Percentiles rank a stretch among this genome's conserved stretches.
phyloP scores from a whole-genome alignment of 306 rosid genomes.

The Cicer yamashitae region DNA sequence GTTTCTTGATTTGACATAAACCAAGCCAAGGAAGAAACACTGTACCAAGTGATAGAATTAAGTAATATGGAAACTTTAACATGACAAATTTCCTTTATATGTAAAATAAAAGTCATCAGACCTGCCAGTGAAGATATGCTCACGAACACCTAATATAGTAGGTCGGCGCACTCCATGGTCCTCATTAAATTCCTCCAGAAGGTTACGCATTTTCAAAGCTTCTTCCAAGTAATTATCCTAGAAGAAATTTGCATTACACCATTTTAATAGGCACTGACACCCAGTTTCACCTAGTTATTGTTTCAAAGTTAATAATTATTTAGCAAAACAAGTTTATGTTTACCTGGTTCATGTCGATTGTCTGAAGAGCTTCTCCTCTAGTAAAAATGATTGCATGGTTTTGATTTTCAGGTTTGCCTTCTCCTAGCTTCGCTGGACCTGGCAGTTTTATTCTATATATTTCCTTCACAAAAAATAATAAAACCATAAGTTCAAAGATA shows the following conservation, averaged over 20 bases:
- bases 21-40: slow-evolving; percentile 99
- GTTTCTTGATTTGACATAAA: slow-evolving; percentile 99
- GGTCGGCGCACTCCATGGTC: slow-evolving; percentile 98
- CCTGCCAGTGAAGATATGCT: slow-evolving; percentile 99
- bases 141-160: slow-evolving; percentile 95
- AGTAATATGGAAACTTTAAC: slow-evolving; percentile 11
- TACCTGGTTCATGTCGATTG: slow-evolving; percentile 99
- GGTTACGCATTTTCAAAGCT: slow-evolving; percentile 97
- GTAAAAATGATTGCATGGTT: slow-evolving; percentile 93
- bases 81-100: slow-evolving; percentile 32
- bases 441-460: slow-evolving; percentile 88
- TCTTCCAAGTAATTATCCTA: slow-evolving; percentile 99
- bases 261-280: slow-evolving; percentile 44
- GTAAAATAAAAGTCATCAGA: slow-evolving; percentile 48
- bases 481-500: slow-evolving; percentile 45
- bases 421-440: slow-evolving; percentile 91
- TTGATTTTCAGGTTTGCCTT: slow-evolving; percentile 99
- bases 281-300: slow-evolving; percentile 23
- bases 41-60: slow-evolving; percentile 48
- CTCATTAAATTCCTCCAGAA: slow-evolving; percentile 92
- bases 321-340: slow-evolving; percentile 10
- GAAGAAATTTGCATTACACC: slow-evolving; percentile 45
- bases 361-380: slow-evolving; percentile 97
- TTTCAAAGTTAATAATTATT: slow-evolving; percentile 34
- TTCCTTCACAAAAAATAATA: slow-evolving; percentile 66